A percentile compares a stretch with the other conserved stretches of the same genome.
Conservation (phyloP, 2,329 filamentous ascomycete genomes). For the Colletotrichum shisoi region DNA sequence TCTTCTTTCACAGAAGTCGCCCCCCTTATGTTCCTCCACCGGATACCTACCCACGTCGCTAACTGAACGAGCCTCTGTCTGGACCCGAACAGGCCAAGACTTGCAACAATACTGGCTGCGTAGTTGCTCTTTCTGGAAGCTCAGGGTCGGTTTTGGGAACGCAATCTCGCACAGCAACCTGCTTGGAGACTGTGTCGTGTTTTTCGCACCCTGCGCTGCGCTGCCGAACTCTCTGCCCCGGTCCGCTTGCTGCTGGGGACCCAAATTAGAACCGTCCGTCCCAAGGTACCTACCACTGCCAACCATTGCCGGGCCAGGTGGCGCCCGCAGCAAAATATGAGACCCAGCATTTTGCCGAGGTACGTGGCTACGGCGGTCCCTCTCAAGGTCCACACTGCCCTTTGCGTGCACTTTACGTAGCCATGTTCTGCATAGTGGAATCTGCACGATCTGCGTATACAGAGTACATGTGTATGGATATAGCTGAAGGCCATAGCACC, state of each 20-base stretch:
- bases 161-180: neutral
- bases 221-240: neutral
- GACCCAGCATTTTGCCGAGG: neutral
- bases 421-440: conserved; percentile 11
- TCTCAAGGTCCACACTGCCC: neutral
- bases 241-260: neutral
- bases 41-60: too few species aligned
- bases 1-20: too few species aligned
- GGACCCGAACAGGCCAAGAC: too few species aligned
- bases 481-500: too few species aligned
- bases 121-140: too few species aligned
- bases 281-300: neutral
- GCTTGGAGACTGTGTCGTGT: conserved; percentile 1
- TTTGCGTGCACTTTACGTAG: neutral
- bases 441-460: conserved; percentile 13
- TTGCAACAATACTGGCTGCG: too few species aligned
- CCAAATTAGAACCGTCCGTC: conserved; percentile 23
- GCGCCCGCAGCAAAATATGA: conserved; percentile 10
- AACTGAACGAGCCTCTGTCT: too few species aligned
- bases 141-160: too few species aligned
- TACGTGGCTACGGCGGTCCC: neutral
- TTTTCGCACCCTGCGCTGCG: neutral
- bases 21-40: too few species aligned
- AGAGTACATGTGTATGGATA: too few species aligned
- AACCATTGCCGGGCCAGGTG: conserved; percentile 17